These are phyloP conservation scores for Tephrocybe sp. DNA, from an alignment of 768 basidiomycete species.

Conservation along the genomic window DNA sequence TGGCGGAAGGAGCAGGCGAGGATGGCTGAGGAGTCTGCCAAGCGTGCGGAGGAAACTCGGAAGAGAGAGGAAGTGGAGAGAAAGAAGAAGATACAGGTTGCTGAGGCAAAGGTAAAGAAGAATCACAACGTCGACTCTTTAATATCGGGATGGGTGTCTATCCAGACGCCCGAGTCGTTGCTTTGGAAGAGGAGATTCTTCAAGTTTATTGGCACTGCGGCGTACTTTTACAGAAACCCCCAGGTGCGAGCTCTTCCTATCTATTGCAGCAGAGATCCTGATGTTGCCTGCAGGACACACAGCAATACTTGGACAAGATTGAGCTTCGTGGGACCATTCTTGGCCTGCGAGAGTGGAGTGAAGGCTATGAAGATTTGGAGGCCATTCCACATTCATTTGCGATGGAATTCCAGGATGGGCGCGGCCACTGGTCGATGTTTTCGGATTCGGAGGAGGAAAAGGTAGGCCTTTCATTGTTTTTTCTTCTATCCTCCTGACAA, in stretches of 20 bases:
- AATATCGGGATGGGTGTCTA: constrained; percentile 59
- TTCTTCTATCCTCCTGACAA: constrained; percentile 1
- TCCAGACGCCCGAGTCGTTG: constrained; percentile 53
- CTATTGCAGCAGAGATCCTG: too few species aligned
- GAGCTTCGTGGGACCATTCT: constrained; percentile 45
- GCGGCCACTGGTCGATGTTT: constrained; percentile 55
- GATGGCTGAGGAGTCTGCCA: constrained; percentile 43
- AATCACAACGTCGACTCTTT: constrained; percentile 34
- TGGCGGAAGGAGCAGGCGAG: constrained; percentile 52
- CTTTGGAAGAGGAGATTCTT: constrained; percentile 69
- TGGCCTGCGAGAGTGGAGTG: constrained; percentile 59
- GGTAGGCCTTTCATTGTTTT: constrained; percentile 29
- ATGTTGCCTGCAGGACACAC: constrained; percentile 44
- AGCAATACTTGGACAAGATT: constrained; percentile 40
- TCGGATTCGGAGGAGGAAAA: constrained; percentile 66
- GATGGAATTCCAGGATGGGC: constrained; percentile 54
- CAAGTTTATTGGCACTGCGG: constrained; percentile 46
- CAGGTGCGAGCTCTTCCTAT: constrained; percentile 36
- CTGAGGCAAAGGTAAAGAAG: constrained; percentile 40
- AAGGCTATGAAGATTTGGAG: constrained; percentile 67
- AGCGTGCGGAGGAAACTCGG: constrained; percentile 42
- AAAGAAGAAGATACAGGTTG: constrained; percentile 45
- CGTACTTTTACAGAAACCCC: constrained; percentile 52
- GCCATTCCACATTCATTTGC: constrained; percentile 69
- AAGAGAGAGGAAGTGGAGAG: constrained; percentile 42